Conservation (phyloP, 2,329 filamentous ascomycete genomes). For the Talaromyces sp. region DNA sequence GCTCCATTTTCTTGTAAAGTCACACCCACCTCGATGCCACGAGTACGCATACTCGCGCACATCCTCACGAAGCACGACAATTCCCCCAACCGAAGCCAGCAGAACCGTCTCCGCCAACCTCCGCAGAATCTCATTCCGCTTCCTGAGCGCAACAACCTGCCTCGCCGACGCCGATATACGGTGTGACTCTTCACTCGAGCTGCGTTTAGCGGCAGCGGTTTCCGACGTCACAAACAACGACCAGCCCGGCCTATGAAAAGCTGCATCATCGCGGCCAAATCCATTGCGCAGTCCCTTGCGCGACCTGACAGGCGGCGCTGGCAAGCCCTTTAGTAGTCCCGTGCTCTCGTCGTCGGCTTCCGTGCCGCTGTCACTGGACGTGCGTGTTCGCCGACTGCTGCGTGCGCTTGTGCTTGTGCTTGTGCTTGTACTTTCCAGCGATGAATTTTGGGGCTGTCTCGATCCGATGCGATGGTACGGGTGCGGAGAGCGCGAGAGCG, state of each 20-base stretch:
- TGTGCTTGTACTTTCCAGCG: constrained; percentile 26
- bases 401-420: constrained; percentile 21
- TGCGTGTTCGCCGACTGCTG: constrained; percentile 28
- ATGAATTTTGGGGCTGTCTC: constrained; percentile 36
- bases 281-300: constrained; percentile 69
- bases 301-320: constrained; percentile 66
- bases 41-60: constrained; percentile 26
- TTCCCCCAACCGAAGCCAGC: constrained; percentile 47
- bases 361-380: constrained; percentile 82
- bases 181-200: constrained; percentile 24
- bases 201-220: constrained; percentile 21
- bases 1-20: not conserved
- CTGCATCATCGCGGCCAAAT: constrained; percentile 17
- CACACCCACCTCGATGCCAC: constrained; percentile 34
- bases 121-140: constrained; percentile 38
- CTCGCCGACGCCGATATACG: not conserved
- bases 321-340: constrained; percentile 70
- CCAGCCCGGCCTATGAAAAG: constrained; percentile 24
- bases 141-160: constrained; percentile 22
- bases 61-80: constrained; percentile 33
- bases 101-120: constrained; percentile 52
- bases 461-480: constrained; percentile 38
- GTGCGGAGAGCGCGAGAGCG: constrained; percentile 8
- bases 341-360: constrained; percentile 90
- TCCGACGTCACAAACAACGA: constrained; percentile 23